These are phyloP conservation scores for Coemansia sp. DNA, from an alignment of 192 early-diverging fungal genomes.

Conservation along the genomic window DNA sequence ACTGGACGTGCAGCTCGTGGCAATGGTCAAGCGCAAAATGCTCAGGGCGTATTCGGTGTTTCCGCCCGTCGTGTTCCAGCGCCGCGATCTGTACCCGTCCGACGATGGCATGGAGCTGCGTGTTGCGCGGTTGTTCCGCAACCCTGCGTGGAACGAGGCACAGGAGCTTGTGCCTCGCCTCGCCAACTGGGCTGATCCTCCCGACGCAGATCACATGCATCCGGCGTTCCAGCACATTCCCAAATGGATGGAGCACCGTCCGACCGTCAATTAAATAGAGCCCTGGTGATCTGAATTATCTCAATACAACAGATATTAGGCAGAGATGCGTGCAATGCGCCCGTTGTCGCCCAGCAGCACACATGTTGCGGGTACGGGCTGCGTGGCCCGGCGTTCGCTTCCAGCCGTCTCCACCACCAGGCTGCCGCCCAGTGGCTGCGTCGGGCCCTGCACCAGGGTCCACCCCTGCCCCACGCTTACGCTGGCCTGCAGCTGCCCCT, in stretches of 20 bases:
- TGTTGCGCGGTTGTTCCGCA: conserved; percentile 22
- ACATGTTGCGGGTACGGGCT: conserved; percentile 21
- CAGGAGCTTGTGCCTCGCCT: conserved; percentile 22
- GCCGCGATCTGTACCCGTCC: conserved; percentile 49
- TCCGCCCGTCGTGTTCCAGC: conserved; percentile 51
- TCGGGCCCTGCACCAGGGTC: conserved; percentile 40
- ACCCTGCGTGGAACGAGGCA: conserved; percentile 43
- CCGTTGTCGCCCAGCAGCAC: conserved; percentile 29
- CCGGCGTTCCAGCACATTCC: conserved; percentile 42
- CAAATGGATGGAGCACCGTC: conserved; percentile 43
- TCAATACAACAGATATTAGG: not conserved
- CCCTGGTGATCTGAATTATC: not conserved
- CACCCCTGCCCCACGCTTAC: conserved; percentile 34
- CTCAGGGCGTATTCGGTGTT: conserved; percentile 33
- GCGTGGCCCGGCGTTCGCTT: conserved; percentile 19
- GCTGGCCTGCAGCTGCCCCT: conserved; percentile 28
- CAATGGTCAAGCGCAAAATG: conserved; percentile 37
- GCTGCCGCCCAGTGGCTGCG: conserved; percentile 51
- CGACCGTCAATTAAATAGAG: conserved; percentile 12
- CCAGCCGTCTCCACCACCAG: conserved; percentile 28
- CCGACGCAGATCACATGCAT: conserved; percentile 25
- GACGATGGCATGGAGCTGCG: conserved; percentile 50
- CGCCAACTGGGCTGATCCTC: conserved; percentile 36
- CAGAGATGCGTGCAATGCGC: conserved; percentile 15
- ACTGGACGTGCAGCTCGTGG: conserved; percentile 47